Percentiles rank a stretch among this genome's conserved stretches.
phyloP scores from a whole-genome alignment of 2,329 filamentous ascomycete genomes.

The Thermochaetoides dissita region DNA sequence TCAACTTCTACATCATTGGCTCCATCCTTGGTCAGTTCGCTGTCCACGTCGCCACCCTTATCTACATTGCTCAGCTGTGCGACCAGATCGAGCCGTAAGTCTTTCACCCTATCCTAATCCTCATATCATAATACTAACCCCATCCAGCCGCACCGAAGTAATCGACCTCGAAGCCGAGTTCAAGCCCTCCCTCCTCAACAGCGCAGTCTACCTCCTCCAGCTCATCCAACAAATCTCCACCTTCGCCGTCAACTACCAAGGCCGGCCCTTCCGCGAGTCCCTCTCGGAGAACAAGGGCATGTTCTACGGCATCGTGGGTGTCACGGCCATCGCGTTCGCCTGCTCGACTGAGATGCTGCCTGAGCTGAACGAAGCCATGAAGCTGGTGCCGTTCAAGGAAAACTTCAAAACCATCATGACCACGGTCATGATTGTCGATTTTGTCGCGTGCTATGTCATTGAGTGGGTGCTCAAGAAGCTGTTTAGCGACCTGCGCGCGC shows the following conservation, averaged over 20 bases:
- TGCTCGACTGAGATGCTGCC: slow-evolving; percentile 93
- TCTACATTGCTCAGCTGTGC: slow-evolving; percentile 85
- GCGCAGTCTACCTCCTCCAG: slow-evolving; percentile 89
- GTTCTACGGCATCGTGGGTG: slow-evolving; percentile 91
- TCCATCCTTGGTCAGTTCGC: slow-evolving; percentile 96
- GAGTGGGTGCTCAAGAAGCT: slow-evolving; percentile 72
- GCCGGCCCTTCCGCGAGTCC: slow-evolving; percentile 89
- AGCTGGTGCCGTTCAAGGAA: slow-evolving; percentile 73
- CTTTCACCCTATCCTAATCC: background rate
- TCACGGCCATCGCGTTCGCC: slow-evolving; percentile 79
- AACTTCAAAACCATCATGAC: slow-evolving; percentile 88
- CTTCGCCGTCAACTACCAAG: slow-evolving; percentile 98
- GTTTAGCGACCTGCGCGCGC: slow-evolving; percentile 85
- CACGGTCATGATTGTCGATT: slow-evolving; percentile 73
- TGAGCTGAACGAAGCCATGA: slow-evolving; percentile 86
- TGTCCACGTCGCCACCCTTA: slow-evolving; percentile 82
- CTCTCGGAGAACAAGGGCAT: slow-evolving; percentile 93
- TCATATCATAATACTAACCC: slow-evolving; percentile 14
- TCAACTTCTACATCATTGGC: slow-evolving; percentile 97
- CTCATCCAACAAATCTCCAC: slow-evolving; percentile 98
- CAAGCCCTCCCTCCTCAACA: slow-evolving; percentile 83
- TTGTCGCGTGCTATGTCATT: slow-evolving; percentile 70
- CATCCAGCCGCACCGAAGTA: slow-evolving; percentile 34
- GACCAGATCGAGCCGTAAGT: slow-evolving; percentile 74
- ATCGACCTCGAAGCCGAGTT: slow-evolving; percentile 94